Percentiles rank a stretch among this genome's conserved stretches.
These are phyloP conservation scores for Curvularia spicifera DNA, from an alignment of 2,329 filamentous ascomycete genomes.

Conservation along the genomic window DNA sequence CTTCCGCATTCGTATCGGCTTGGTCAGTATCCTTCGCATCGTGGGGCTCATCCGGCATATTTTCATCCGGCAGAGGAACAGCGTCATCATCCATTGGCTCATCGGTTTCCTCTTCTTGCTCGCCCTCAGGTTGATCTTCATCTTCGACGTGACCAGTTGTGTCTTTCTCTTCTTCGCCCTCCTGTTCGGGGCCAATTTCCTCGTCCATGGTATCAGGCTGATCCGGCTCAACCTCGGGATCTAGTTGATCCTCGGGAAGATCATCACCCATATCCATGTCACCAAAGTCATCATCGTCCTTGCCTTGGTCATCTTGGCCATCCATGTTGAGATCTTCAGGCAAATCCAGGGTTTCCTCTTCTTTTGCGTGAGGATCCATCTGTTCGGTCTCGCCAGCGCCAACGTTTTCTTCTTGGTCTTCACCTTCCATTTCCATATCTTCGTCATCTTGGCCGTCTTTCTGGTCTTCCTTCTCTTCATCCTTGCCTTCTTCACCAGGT, in stretches of 20 bases:
- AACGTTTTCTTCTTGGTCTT: slow-evolving; percentile 66
- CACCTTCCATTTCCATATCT: slow-evolving; percentile 60
- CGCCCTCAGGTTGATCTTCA: slow-evolving; percentile 53
- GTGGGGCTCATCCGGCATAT: slow-evolving; percentile 57
- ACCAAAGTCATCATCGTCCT: slow-evolving; percentile 54
- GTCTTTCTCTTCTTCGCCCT: slow-evolving; percentile 44
- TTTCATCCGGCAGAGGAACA: slow-evolving; percentile 54
- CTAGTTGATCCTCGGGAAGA: slow-evolving; percentile 41
- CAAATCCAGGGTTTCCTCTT: slow-evolving; percentile 81
- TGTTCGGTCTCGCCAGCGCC: slow-evolving; percentile 71
- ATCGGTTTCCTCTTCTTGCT: slow-evolving; percentile 55
- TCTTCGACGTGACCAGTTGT: slow-evolving; percentile 46
- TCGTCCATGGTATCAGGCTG: slow-evolving; percentile 43
- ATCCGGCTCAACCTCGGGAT: slow-evolving; percentile 40
- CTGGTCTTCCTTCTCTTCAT: slow-evolving; percentile 65
- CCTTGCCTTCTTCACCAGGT: slow-evolving; percentile 62
- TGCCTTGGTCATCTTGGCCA: slow-evolving; percentile 65
- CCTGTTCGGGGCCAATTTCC: slow-evolving; percentile 43
- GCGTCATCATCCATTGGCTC: slow-evolving; percentile 55
- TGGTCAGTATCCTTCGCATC: slow-evolving; percentile 57
- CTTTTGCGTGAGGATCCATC: slow-evolving; percentile 76
- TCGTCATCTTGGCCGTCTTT: slow-evolving; percentile 65
- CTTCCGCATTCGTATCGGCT: slow-evolving; percentile 62
- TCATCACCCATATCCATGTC: slow-evolving; percentile 49
- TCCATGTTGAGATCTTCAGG: slow-evolving; percentile 89